Base-by-base conservation (phyloP, 2,329 filamentous ascomycete species). In the Colletotrichum tanaceti region DNA sequence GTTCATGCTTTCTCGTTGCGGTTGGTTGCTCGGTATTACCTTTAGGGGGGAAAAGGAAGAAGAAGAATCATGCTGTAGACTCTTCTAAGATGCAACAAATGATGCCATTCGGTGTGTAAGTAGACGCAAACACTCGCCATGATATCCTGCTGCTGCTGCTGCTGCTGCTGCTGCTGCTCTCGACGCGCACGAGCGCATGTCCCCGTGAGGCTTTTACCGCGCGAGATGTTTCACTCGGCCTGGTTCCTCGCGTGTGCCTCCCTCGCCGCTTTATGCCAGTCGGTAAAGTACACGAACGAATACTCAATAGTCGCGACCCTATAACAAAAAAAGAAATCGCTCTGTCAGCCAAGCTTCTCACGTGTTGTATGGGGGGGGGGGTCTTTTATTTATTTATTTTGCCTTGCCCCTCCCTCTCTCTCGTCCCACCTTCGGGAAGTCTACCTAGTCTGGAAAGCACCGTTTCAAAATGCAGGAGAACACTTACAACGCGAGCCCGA, bases 401-500 rank as follows among this genome's bases (percentile, higher is more conserved):
- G 47, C 24, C 24, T 18, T 16, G 7, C n/a, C 16, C 7, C 5
- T 39, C 6, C 3, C 32, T 20, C 4, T 6, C 4, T 5, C 38
- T 54, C 18, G 20, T 62, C 59, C 24, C 47, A 62, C 35, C 38
- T 24, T 18, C 59, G n/a, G 22, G 11, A 44, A 28, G 7, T n/a
- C n/a, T n/a, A n/a, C n/a, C n/a, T n/a, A n/a, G n/a, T n/a, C 38
- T 2, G 35, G 16, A 22, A 49, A 39, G 7, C 13, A 10, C 2
- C 18, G 38, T 38, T 46, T 24, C 41, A 20, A 47, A 46, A 7
- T 22, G 18, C 7, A 24, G 44, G 24, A 24, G n/a, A 38, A 46
- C 28, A 83, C 85, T 81, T 77, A 87, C 84, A 91, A 78, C 5
- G 84, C 79, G 16, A 97, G 81, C 1, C 92, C 94, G 71, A 97